Conservation (phyloP, 768 basidiomycete species). For the Calocybe gangraenosa region DNA sequence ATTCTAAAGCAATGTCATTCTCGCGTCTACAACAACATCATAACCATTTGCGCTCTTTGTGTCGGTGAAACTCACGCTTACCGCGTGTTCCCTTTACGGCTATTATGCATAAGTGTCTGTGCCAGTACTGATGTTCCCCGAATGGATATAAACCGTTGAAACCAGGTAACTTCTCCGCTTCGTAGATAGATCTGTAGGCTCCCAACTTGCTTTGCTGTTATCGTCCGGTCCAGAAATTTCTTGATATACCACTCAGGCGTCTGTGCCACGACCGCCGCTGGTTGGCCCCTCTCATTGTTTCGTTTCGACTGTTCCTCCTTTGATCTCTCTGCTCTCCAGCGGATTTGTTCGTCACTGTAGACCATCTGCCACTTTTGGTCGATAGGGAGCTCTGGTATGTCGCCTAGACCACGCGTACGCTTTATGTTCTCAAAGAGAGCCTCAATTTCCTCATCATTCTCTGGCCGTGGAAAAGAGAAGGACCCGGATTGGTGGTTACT, state of each 20-base stretch:
- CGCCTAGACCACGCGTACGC: slow-evolving; percentile 61
- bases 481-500: slow-evolving; percentile 48
- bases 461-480: slow-evolving; percentile 76
- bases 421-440: slow-evolving; percentile 74
- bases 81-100: slow-evolving; percentile 65
- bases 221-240: slow-evolving; percentile 83
- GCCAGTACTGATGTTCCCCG: slow-evolving; percentile 85
- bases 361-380: slow-evolving; percentile 95
- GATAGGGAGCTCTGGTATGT: slow-evolving; percentile 55
- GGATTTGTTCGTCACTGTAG: slow-evolving; percentile 72
- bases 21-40: slow-evolving; percentile 41
- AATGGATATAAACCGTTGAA: slow-evolving; percentile 65
- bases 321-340: slow-evolving; percentile 71
- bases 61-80: slow-evolving; percentile 24
- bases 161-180: slow-evolving; percentile 83
- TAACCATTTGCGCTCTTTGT: background rate
- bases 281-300: slow-evolving; percentile 55
- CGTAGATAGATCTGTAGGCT: slow-evolving; percentile 75
- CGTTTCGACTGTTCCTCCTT: slow-evolving; percentile 59
- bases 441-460: slow-evolving; percentile 74
- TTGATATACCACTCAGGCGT: slow-evolving; percentile 92
- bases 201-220: slow-evolving; percentile 76
- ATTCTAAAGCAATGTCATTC: slow-evolving; percentile 69
- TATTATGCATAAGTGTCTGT: slow-evolving; percentile 71
- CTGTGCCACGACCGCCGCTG: slow-evolving; percentile 52